Evolutionary conservation across 345 rosid species (phyloP).

Genomic region (Lumnitzera racemosa): DNA sequence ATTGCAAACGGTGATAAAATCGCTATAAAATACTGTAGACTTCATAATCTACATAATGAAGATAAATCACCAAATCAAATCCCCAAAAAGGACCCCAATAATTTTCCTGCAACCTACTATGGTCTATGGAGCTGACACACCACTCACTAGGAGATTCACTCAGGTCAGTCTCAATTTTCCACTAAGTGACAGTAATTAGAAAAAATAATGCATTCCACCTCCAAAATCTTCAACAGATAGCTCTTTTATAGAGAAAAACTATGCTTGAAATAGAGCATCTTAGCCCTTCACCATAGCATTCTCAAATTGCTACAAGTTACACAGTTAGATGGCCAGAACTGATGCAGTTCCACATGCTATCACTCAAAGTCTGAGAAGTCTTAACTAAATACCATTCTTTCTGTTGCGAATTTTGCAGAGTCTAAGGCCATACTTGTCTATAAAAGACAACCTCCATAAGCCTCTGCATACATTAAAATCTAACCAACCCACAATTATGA

Average conservation of each 20-base stretch:
- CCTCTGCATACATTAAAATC: too few relatives aligned
- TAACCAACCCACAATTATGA: not conserved
- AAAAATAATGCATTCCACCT: not conserved
- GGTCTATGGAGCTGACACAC: not conserved
- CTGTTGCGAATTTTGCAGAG: too few relatives aligned
- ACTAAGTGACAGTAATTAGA: not conserved
- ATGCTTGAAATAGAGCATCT: too few relatives aligned
- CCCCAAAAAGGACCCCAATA: slow-evolving; percentile 1
- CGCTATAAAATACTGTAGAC: slow-evolving; percentile 39
- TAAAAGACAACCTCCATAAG: too few relatives aligned
- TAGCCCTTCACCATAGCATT: too few relatives aligned
- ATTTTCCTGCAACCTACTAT: not conserved
- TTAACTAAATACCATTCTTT: too few relatives aligned
- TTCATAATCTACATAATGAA: slow-evolving; percentile 13
- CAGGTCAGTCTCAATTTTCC: not conserved
- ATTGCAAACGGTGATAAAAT: slow-evolving; percentile 40
- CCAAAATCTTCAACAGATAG: slow-evolving; percentile 1
- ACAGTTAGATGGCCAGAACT: too few relatives aligned
- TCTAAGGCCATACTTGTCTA: too few relatives aligned
- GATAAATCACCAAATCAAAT: slow-evolving; percentile 3
- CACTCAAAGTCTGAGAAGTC: too few relatives aligned
- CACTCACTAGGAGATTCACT: not conserved
- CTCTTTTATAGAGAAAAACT: not conserved
- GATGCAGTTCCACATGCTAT: too few relatives aligned
- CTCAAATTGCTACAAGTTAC: too few relatives aligned